A percentile compares a stretch with the other conserved stretches of the same genome.
These are phyloP conservation scores for Paramecium sexaurelia DNA, from an alignment of 73 alveolate genomes.

Conservation along the genomic window DNA sequence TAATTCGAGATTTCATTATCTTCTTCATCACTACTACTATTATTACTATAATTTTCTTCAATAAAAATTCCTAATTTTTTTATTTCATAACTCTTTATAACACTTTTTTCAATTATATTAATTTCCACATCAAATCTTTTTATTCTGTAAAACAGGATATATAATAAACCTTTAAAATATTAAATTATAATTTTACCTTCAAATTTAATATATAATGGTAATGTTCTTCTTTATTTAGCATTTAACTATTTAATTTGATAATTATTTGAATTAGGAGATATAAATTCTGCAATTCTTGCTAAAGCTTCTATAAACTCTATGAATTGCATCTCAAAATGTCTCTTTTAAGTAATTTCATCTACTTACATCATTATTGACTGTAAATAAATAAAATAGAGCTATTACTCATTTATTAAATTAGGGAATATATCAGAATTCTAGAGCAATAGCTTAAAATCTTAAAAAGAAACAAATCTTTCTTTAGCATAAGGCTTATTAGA, in stretches of 20 bases:
- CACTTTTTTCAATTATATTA: slow-evolving; percentile 40
- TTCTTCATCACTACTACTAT: not conserved
- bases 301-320: slow-evolving; percentile 84
- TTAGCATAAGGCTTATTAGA: slow-evolving; percentile 71
- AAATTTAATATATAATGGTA: slow-evolving; percentile 21
- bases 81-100: slow-evolving; percentile 7
- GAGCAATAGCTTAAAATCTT: slow-evolving; percentile 74
- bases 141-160: not conserved
- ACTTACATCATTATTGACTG: slow-evolving; percentile 83
- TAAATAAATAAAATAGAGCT: slow-evolving; percentile 73
- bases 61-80: slow-evolving; percentile 36
- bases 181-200: not conserved
- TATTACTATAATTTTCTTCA: not conserved
- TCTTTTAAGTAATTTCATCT: slow-evolving; percentile 76
- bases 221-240: slow-evolving; percentile 37
- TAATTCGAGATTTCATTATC: not conserved
- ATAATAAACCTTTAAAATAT: not conserved
- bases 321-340: slow-evolving; percentile 77
- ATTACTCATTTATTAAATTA: slow-evolving; percentile 78
- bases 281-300: slow-evolving; percentile 79
- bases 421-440: slow-evolving; percentile 74
- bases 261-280: slow-evolving; percentile 38
- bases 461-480: slow-evolving; percentile 70
- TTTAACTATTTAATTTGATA: not conserved
- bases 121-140: not conserved